Percentiles rank a stretch among this genome's conserved stretches.
phyloP scores from a whole-genome alignment of 169 alveolate genomes.

The Sarcocystis neurona region DNA sequence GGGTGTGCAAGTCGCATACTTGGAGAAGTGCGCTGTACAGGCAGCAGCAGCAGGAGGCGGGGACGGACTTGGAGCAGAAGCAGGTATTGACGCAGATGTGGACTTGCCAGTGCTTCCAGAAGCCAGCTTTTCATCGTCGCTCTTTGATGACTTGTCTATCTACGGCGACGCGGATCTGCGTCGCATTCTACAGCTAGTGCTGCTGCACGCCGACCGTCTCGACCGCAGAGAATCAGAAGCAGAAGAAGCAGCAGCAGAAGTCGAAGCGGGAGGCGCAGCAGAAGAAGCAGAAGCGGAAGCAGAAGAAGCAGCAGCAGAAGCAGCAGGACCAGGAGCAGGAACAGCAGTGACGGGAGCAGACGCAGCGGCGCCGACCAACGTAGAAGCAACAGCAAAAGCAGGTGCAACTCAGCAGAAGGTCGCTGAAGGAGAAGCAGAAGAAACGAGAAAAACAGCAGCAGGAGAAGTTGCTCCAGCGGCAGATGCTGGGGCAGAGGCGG shows the following conservation, averaged over 20 bases:
- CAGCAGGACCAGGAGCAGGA: too few species aligned
- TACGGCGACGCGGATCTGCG: not conserved
- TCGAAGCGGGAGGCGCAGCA: not conserved
- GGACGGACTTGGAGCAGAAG: not conserved
- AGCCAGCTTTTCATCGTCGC: not conserved
- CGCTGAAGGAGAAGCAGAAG: too few species aligned
- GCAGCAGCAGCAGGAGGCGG: not conserved
- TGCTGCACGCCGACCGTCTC: not conserved
- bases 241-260: not conserved
- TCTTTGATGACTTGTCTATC: constrained; percentile 25
- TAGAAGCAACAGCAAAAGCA: too few species aligned
- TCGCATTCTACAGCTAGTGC: not conserved
- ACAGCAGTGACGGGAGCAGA: too few species aligned
- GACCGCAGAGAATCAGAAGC: not conserved
- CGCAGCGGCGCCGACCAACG: too few species aligned
- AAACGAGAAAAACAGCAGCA: too few species aligned
- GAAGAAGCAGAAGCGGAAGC: not conserved
- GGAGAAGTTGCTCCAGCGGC: too few species aligned
- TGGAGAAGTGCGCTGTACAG: not conserved
- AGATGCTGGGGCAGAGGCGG: too few species aligned
- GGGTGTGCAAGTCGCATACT: not conserved
- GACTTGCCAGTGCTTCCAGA: not conserved
- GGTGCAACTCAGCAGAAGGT: too few species aligned
- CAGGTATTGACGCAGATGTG: not conserved
- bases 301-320: not conserved